Conservation (phyloP, 2,329 filamentous ascomycete species). For the Aspergillus pseudonomiae region DNA sequence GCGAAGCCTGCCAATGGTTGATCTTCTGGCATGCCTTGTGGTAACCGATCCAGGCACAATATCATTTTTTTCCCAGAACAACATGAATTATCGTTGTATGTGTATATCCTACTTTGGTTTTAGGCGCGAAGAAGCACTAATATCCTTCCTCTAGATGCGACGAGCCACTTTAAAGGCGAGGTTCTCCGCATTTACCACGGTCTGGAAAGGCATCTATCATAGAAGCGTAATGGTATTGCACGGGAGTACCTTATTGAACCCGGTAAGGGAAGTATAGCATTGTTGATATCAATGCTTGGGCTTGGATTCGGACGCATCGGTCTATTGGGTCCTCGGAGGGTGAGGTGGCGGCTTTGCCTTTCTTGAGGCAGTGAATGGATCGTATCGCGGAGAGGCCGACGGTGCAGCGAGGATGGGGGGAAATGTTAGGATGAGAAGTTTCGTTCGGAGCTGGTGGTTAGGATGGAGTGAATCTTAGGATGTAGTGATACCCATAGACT, state of each 20-base stretch:
- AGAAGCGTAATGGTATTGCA: not conserved
- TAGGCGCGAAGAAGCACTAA: not conserved
- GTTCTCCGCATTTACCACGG: not conserved
- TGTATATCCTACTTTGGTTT: not conserved
- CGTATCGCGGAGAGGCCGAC: not conserved
- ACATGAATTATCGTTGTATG: not conserved
- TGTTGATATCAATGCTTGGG: slow-evolving; percentile 8
- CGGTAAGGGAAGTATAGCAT: slow-evolving; percentile 1
- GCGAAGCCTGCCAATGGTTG: not conserved
- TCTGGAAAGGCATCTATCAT: not conserved
- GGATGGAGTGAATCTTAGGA: not conserved
- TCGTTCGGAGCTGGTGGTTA: not conserved
- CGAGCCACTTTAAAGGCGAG: not conserved
- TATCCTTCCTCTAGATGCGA: not conserved
- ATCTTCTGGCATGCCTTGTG: not conserved
- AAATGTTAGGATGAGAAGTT: not conserved
- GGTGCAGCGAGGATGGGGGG: not conserved
- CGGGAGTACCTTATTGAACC: not conserved
- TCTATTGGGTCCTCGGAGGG: not conserved
- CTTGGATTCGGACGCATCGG: slow-evolving; percentile 3
- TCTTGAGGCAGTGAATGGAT: not conserved
- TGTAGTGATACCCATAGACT: not conserved
- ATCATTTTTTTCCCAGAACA: not conserved
- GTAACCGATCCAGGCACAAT: not conserved
- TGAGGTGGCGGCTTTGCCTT: not conserved